Evolutionary conservation across 345 rosid genomes (phyloP), one percentile per base, ranked within the genome.

Genomic region (Bruguiera gymnorhiza): DNA sequence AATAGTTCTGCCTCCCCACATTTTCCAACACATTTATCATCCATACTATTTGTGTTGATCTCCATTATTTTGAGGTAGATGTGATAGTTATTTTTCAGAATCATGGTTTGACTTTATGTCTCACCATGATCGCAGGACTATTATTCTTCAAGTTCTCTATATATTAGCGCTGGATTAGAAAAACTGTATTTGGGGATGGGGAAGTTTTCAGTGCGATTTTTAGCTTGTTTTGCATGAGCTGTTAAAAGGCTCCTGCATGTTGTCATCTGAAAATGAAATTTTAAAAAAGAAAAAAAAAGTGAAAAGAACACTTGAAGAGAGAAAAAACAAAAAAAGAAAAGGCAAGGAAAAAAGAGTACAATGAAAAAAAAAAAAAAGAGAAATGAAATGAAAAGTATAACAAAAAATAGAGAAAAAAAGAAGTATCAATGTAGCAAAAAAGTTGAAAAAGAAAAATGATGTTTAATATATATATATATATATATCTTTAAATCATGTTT

Each of bases 91-190:
- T 57, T 62, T 61, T 58, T 75, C 60, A 6, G 65, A 76, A 70
- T 86, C 85, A 76, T 81, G 86, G 84, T 79, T 84, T 83, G 87
- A 86, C 78, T 75, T 62, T 62, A 73, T 84, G 86, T 85, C 86
- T 81, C 83, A 80, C 86, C 83, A 82, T 89, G 85, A 80, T 85
- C 87, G 98, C 97, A 90, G 93, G 91, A 78, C 74, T 83, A 81
- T 69, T 76, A 73, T 77, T 72, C 82, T 73, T 83, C 89, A 56
- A 86, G 88, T 84, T 86, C 78, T 76, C 81, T 81, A 70, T 83
- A 68, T 79, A 73, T 70, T 83, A 73, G 79, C 69, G 72, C 83
- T 81, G 86, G 86, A 76, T 79, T 84, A 70, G 36, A 78, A 79
- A 36, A 74, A 55, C 61, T 78, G 69, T 82, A 65, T 79, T 82